Percentiles rank a stretch among this genome's conserved stretches.
Evolutionary conservation across 2,329 filamentous ascomycete species (phyloP).

Genomic region (Pseudocercospora eumusae): DNA sequence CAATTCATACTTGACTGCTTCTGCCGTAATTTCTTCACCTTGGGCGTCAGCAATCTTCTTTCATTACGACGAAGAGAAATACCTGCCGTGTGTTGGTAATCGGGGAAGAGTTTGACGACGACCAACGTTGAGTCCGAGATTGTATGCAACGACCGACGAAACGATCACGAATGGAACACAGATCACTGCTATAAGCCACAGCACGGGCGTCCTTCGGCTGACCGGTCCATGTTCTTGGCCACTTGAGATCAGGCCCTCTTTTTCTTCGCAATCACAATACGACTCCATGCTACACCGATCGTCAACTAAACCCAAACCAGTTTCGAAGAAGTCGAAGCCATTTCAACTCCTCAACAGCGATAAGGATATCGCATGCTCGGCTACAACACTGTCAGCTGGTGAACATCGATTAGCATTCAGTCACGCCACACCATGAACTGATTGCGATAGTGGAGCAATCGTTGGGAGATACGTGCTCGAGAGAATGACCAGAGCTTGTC

Average conservation of each 20-base stretch:
- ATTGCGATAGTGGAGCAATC: too few relatives aligned
- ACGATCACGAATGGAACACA: not conserved
- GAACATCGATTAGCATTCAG: too few relatives aligned
- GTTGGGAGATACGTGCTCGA: too few relatives aligned
- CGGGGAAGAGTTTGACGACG: not conserved
- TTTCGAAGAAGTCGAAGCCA: too few relatives aligned
- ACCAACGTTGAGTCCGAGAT: not conserved
- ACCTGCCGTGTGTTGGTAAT: not conserved
- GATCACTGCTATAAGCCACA: not conserved
- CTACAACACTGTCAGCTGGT: too few relatives aligned
- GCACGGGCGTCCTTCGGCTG: not conserved
- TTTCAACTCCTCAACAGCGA: too few relatives aligned
- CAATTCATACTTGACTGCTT: conserved; percentile 1
- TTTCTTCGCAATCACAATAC: not conserved
- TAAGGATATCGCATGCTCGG: too few relatives aligned
- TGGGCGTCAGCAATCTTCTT: not conserved
- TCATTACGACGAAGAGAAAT: not conserved
- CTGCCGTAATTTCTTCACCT: not conserved
- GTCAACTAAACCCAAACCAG: too few relatives aligned
- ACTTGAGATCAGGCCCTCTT: not conserved
- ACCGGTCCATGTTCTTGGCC: not conserved
- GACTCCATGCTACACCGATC: too few relatives aligned
- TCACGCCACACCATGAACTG: too few relatives aligned
- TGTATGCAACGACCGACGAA: not conserved
- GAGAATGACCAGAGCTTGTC: too few relatives aligned